Evolutionary conservation across 2,329 filamentous ascomycete genomes (phyloP).

Genomic region (Cercospora sesami): DNA sequence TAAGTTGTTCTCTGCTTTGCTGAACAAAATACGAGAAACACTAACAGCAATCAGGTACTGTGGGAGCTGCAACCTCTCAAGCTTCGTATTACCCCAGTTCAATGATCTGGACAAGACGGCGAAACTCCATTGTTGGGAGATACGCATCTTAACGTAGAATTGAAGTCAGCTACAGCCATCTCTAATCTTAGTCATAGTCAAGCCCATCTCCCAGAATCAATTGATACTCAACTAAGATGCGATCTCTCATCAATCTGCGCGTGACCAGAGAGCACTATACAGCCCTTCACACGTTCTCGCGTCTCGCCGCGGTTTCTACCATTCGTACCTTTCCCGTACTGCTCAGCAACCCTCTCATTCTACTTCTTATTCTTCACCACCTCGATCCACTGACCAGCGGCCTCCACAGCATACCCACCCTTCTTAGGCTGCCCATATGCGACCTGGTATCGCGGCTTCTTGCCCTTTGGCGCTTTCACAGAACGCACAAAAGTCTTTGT

Average conservation of each 20-base stretch:
- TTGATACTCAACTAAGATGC: background rate
- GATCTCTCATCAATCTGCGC: background rate
- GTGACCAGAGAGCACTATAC: background rate
- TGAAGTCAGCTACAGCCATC: background rate
- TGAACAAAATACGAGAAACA: background rate
- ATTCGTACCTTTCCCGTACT: background rate
- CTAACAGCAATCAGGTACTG: slow-evolving; percentile 17
- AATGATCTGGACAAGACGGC: background rate
- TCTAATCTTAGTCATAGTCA: background rate
- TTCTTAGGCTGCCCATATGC: background rate
- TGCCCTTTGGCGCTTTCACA: background rate
- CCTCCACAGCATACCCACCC: background rate
- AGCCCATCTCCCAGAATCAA: background rate
- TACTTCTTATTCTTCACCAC: background rate
- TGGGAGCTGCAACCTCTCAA: slow-evolving; percentile 27
- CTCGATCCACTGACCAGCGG: background rate
- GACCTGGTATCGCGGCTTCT: background rate
- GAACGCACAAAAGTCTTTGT: background rate
- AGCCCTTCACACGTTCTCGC: background rate
- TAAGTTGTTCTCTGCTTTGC: slow-evolving; percentile 4
- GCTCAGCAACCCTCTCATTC: background rate
- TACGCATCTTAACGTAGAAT: background rate
- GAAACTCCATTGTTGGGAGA: background rate
- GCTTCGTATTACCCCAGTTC: slow-evolving; percentile 21
- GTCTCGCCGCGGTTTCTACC: background rate